phyloP scores from a whole-genome alignment of 768 basidiomycete genomes.

The Multifurca ochricompacta region DNA sequence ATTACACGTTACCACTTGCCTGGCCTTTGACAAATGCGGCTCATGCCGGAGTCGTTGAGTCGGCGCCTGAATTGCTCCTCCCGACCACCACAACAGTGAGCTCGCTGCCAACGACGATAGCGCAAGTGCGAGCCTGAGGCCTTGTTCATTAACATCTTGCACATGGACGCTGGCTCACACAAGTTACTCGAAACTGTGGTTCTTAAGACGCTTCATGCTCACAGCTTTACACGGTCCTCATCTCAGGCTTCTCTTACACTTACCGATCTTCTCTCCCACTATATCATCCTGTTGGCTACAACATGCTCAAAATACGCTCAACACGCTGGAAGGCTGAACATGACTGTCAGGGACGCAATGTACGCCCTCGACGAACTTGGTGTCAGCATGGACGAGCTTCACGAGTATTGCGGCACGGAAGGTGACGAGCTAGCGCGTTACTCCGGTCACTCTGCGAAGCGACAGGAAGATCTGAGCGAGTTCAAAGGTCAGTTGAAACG shows the following conservation, averaged over 20 bases:
- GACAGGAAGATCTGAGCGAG: conserved; percentile 67
- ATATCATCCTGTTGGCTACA: conserved; percentile 55
- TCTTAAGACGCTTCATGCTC: conserved; percentile 65
- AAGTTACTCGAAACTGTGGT: conserved; percentile 62
- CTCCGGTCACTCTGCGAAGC: conserved; percentile 50
- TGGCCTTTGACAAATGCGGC: conserved; percentile 1
- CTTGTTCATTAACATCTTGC: not conserved
- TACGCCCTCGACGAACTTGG: conserved; percentile 71
- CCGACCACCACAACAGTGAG: conserved; percentile 22
- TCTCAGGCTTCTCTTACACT: conserved; percentile 61
- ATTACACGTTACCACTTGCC: no score
- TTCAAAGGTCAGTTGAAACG: conserved; percentile 50
- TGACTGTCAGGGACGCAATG: conserved; percentile 54
- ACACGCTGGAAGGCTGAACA: conserved; percentile 57
- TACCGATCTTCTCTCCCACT: conserved; percentile 70
- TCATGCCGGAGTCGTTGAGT: conserved; percentile 13
- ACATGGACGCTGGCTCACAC: conserved; percentile 47
- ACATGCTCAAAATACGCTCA: conserved; percentile 68
- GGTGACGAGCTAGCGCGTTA: conserved; percentile 63
- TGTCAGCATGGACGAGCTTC: conserved; percentile 59
- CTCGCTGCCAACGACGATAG: conserved; percentile 19
- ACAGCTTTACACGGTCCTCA: conserved; percentile 71
- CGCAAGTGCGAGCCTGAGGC: conserved; percentile 3
- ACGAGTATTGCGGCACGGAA: conserved; percentile 57
- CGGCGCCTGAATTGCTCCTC: conserved; percentile 21